These are phyloP conservation scores for Tardiomyces blankii DNA, from an alignment of 1,139 yeast species.

Conservation along the genomic window DNA sequence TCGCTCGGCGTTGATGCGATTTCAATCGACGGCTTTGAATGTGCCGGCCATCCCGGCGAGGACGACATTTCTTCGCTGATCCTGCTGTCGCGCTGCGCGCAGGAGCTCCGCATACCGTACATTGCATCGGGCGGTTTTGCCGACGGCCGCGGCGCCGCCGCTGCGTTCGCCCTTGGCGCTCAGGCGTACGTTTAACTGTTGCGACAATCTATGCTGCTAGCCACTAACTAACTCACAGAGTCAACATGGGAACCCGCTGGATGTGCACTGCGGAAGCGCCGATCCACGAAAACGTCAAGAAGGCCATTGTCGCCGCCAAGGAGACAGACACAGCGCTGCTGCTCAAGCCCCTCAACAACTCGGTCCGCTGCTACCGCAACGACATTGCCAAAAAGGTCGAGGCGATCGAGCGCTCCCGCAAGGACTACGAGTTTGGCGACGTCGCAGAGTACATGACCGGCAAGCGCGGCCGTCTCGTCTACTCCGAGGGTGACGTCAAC, in stretches of 20 bases:
- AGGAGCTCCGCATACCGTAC: slow-evolving; percentile 21
- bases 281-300: slow-evolving; percentile 22
- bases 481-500: slow-evolving; percentile 22
- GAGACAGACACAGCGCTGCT: slow-evolving; percentile 24
- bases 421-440: slow-evolving; percentile 18
- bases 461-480: slow-evolving; percentile 21
- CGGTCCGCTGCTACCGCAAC: slow-evolving; percentile 24
- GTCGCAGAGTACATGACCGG: slow-evolving; percentile 23
- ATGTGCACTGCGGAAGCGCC: slow-evolving; percentile 26
- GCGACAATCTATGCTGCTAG: no score
- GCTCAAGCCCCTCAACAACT: slow-evolving; percentile 22
- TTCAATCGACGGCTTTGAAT: slow-evolving; percentile 27
- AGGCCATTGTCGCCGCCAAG: slow-evolving; percentile 21
- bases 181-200: slow-evolving; percentile 6
- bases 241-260: slow-evolving; percentile 28
- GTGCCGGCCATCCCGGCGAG: slow-evolving; percentile 31
- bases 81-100: slow-evolving; percentile 21
- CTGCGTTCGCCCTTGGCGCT: slow-evolving; percentile 27
- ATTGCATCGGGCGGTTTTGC: slow-evolving; percentile 29
- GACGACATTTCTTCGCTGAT: slow-evolving; percentile 23
- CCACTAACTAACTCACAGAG: slow-evolving; percentile 5
- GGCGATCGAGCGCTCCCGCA: slow-evolving; percentile 13
- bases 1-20: slow-evolving; percentile 25
- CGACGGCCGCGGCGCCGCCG: slow-evolving; percentile 26
- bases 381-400: slow-evolving; percentile 21